A percentile compares a stretch with the other conserved stretches of the same genome.
Evolutionary conservation across 2,329 filamentous ascomycete genomes (phyloP).

Genomic region (Neophaeococcomyces mojaviensis): DNA sequence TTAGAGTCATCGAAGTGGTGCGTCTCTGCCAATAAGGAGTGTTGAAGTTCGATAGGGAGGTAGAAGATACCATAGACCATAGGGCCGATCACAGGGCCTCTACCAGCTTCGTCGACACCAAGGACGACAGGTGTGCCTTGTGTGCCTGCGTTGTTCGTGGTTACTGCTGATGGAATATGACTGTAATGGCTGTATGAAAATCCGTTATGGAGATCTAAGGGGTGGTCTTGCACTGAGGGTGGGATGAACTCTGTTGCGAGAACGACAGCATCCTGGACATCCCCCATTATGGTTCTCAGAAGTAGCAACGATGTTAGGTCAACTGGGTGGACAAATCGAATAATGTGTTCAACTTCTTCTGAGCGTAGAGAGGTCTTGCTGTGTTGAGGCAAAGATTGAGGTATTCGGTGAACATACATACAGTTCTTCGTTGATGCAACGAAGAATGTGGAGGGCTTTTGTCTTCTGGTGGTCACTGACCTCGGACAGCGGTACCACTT

Average conservation of each 20-base stretch:
- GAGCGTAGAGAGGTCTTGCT: too few relatives aligned
- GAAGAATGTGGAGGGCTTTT: too few relatives aligned
- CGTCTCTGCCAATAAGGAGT: conserved; percentile 65
- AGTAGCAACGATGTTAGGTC: too few relatives aligned
- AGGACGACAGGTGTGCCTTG: conserved; percentile 59
- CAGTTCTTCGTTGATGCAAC: too few relatives aligned
- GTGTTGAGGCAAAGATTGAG: too few relatives aligned
- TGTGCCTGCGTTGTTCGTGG: conserved; percentile 33
- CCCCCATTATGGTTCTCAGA: too few relatives aligned
- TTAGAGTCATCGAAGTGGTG: conserved; percentile 96
- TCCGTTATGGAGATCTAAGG: conserved; percentile 51
- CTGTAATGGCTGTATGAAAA: conserved; percentile 67
- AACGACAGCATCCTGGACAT: too few relatives aligned
- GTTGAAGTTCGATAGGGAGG: conserved; percentile 54
- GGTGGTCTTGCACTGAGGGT: conserved; percentile 54
- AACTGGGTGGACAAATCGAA: too few relatives aligned
- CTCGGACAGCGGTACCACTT: too few relatives aligned
- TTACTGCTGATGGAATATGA: conserved; percentile 56
- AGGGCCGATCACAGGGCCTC: conserved; percentile 80
- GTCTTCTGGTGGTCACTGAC: too few relatives aligned
- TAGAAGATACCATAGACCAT: conserved; percentile 69
- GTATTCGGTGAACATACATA: too few relatives aligned
- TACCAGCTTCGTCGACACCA: conserved; percentile 87
- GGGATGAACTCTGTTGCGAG: conserved; percentile 44
- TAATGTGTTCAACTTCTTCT: too few relatives aligned